A percentile compares a stretch with the other conserved stretches of the same genome.
Conservation (phyloP, 495 filamentous ascomycete species). For the Geoglossum glabrum region DNA sequence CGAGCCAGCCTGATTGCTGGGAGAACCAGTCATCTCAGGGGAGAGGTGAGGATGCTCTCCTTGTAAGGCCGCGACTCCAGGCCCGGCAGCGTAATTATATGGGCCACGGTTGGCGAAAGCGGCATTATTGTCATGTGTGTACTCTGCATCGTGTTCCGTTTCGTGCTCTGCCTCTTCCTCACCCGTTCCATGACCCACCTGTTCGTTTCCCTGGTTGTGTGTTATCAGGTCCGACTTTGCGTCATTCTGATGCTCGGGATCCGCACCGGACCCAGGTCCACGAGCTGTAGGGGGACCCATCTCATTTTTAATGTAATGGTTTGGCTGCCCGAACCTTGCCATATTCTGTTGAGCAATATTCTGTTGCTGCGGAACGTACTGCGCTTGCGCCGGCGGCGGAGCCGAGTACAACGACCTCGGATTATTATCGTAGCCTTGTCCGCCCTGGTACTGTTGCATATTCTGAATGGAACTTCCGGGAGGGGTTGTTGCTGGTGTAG, state of each 20-base stretch:
- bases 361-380: constrained; percentile 41
- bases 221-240: constrained; percentile 46
- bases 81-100: constrained; percentile 52
- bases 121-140: constrained; percentile 41
- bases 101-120: constrained; percentile 37
- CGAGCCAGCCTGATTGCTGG: constrained; percentile 64
- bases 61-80: constrained; percentile 39
- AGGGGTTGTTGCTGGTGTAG: constrained; percentile 84
- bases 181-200: constrained; percentile 27
- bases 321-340: constrained; percentile 43
- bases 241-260: constrained; percentile 41
- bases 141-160: constrained; percentile 56
- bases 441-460: constrained; percentile 54
- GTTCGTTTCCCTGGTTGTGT: constrained; percentile 32
- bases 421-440: constrained; percentile 52
- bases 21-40: constrained; percentile 71
- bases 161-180: constrained; percentile 58
- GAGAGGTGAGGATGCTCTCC: constrained; percentile 67
- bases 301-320: constrained; percentile 65
- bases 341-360: constrained; percentile 46
- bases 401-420: constrained; percentile 68
- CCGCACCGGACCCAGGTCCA: constrained; percentile 28
- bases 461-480: constrained; percentile 56
- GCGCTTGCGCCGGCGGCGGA: constrained; percentile 43
- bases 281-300: constrained; percentile 74